phyloP scores from a whole-genome alignment of 2,329 filamentous ascomycete genomes.

The Beauveria australis region DNA sequence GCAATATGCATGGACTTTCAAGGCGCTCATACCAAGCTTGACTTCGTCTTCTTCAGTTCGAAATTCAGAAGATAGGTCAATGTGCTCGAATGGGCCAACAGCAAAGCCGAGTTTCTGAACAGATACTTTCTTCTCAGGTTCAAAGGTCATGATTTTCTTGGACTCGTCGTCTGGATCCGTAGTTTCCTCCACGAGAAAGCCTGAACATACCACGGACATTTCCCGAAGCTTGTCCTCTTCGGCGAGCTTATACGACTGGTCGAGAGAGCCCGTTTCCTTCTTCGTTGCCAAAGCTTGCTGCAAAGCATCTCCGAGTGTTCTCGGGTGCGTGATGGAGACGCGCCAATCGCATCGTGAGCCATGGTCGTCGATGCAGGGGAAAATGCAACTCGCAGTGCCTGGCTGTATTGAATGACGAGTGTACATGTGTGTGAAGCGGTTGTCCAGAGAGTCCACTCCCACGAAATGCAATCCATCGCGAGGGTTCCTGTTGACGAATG shows the following conservation, averaged over 20 bases:
- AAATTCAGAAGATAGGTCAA: constrained; percentile 77
- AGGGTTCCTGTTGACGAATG: constrained; percentile 67
- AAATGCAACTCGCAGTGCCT: constrained; percentile 75
- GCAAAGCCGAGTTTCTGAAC: constrained; percentile 90
- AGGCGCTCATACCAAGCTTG: constrained; percentile 76
- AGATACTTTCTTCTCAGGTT: constrained; percentile 64
- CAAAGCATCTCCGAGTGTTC: constrained; percentile 74
- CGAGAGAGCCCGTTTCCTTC: constrained; percentile 23
- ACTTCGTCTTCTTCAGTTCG: constrained; percentile 88
- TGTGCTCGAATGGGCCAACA: constrained; percentile 87
- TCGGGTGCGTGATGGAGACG: constrained; percentile 75
- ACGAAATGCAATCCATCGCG: constrained; percentile 89
- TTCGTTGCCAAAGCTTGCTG: constrained; percentile 38
- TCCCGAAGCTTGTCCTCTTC: constrained; percentile 84
- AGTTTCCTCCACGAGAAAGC: constrained; percentile 76
- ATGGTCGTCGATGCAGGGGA: constrained; percentile 86
- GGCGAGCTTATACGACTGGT: constrained; percentile 36
- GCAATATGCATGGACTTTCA: constrained; percentile 87
- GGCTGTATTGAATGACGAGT: constrained; percentile 73
- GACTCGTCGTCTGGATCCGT: constrained; percentile 67
- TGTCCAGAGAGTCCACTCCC: constrained; percentile 70
- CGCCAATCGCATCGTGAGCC: constrained; percentile 79
- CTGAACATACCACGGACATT: constrained; percentile 84
- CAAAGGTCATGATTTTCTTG: constrained; percentile 84
- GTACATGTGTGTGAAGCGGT: constrained; percentile 84